A percentile compares a stretch with the other conserved stretches of the same genome.
Conservation (phyloP, 331 rosid species). For the Acacia concinna region DNA sequence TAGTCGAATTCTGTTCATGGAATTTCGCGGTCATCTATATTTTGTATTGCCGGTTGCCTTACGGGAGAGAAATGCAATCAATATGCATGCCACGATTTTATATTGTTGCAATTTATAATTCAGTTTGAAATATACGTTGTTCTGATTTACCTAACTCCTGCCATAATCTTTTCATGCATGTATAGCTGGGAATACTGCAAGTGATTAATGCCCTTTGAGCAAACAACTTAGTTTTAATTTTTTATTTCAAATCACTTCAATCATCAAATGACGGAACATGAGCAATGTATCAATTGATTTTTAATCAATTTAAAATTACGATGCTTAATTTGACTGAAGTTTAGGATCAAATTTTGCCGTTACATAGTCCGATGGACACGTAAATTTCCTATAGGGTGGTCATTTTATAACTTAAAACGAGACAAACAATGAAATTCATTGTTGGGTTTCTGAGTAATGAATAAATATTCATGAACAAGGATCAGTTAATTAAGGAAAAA, state of each 20-base stretch:
- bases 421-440: background rate
- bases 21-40: constrained; percentile 19
- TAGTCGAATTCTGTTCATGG: constrained; percentile 22
- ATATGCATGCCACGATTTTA: background rate
- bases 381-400: background rate
- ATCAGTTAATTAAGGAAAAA: background rate
- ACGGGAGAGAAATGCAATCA: constrained; percentile 18
- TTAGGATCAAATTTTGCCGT: background rate
- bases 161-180: background rate
- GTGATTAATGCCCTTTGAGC: background rate
- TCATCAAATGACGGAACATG: background rate
- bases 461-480: background rate
- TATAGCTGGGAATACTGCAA: background rate
- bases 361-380: background rate
- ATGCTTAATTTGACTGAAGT: background rate
- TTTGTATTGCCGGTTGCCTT: constrained; percentile 2
- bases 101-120: background rate
- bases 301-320: background rate
- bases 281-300: background rate
- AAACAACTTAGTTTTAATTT: background rate
- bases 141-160: background rate
- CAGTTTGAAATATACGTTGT: background rate
- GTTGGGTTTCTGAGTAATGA: background rate
- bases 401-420: background rate
- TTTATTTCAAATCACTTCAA: background rate